Percentiles rank a stretch among this genome's conserved stretches.
phyloP scores from a whole-genome alignment of 176 grass and related monocot species.

The Aegilops speltoides region DNA sequence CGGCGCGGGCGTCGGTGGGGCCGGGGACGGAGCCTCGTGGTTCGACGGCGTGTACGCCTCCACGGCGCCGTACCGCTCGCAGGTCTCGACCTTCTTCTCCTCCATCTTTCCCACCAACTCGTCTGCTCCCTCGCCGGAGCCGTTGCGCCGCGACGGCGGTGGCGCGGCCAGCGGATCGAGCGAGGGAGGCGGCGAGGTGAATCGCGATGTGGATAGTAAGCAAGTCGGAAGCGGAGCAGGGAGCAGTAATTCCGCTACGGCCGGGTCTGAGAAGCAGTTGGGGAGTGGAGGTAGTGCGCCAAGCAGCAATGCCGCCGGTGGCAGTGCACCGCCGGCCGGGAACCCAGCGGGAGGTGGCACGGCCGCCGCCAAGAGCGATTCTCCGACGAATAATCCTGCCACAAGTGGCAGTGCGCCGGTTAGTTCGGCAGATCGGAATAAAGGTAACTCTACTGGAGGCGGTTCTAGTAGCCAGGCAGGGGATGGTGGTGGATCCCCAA shows the following conservation, averaged over 20 bases:
- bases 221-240: not conserved
- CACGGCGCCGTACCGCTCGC: constrained; percentile 72
- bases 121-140: constrained; percentile 24
- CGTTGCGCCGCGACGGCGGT: not conserved
- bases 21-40: constrained; percentile 33
- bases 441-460: not conserved
- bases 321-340: not conserved
- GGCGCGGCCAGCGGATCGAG: constrained; percentile 25
- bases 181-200: constrained; percentile 1
- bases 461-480: constrained; percentile 21
- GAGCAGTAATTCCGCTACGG: not conserved
- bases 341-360: not conserved
- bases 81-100: constrained; percentile 67
- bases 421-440: not conserved
- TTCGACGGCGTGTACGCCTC: constrained; percentile 66
- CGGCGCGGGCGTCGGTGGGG: not conserved
- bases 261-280: constrained; percentile 5
- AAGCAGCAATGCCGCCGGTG: constrained; percentile 29
- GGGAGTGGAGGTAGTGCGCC: constrained; percentile 24
- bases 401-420: constrained; percentile 7
- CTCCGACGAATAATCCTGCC: constrained; percentile 1
- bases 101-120: constrained; percentile 56
- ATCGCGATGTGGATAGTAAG: not conserved
- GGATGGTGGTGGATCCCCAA: constrained; percentile 10
- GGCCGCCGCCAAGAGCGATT: not conserved